These are phyloP conservation scores for Colletotrichum sp. DNA, from an alignment of 2,329 filamentous ascomycete species.

Conservation along the genomic window DNA sequence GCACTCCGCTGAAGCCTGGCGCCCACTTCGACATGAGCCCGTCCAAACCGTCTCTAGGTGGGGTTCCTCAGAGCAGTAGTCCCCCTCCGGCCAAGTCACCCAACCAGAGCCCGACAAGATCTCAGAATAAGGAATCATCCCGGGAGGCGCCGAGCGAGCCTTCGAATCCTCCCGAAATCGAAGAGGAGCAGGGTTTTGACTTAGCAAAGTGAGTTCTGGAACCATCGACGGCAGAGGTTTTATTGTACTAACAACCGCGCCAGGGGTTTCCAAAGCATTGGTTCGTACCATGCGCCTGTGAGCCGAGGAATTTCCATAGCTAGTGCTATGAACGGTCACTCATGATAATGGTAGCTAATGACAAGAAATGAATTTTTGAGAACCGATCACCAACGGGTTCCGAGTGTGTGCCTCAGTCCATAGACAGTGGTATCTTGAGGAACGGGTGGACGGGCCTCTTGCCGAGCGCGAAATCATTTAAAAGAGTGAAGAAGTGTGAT, in stretches of 20 bases:
- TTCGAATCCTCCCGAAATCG: slow-evolving; percentile 31
- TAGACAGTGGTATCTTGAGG: background rate
- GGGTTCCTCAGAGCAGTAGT: slow-evolving; percentile 61
- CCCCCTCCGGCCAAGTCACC: slow-evolving; percentile 61
- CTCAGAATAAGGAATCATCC: slow-evolving; percentile 23
- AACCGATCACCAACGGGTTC: background rate
- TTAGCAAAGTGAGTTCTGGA: slow-evolving; percentile 57
- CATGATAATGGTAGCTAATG: background rate
- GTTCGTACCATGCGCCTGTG: slow-evolving; percentile 64
- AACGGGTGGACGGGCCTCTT: background rate
- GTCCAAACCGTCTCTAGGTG: slow-evolving; percentile 48
- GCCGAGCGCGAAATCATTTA: background rate
- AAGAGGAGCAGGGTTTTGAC: slow-evolving; percentile 62
- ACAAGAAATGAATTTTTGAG: background rate
- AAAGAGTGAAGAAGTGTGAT: slow-evolving; percentile 18
- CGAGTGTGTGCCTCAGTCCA: background rate
- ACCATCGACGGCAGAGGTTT: background rate
- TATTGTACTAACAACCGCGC: slow-evolving; percentile 29
- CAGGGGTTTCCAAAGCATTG: slow-evolving; percentile 70
- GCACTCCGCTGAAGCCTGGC: slow-evolving; percentile 67
- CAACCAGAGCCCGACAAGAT: slow-evolving; percentile 52
- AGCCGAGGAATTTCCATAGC: slow-evolving; percentile 50
- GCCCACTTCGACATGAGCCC: slow-evolving; percentile 63
- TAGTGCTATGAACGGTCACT: slow-evolving; percentile 39
- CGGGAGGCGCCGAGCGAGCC: slow-evolving; percentile 23